phyloP scores from a whole-genome alignment of 495 filamentous ascomycete genomes.

The Filosporella fistucella region DNA sequence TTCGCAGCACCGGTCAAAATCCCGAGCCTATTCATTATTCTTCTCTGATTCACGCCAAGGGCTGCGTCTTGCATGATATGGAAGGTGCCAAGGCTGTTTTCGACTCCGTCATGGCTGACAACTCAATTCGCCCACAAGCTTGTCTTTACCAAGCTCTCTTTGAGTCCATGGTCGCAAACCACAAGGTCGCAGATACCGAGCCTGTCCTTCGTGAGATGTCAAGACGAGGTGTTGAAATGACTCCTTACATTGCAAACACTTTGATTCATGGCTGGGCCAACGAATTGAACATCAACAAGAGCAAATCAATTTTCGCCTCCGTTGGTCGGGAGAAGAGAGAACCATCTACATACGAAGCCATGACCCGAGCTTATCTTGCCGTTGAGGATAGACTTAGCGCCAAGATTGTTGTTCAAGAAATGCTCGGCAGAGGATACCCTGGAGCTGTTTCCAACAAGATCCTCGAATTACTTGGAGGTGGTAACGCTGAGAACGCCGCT shows the following conservation, averaged over 20 bases:
- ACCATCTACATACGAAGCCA: conserved; percentile 98
- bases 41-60: conserved; percentile 91
- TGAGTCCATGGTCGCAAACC: conserved; percentile 94
- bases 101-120: conserved; percentile 66
- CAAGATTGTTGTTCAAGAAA: conserved; percentile 77
- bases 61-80: conserved; percentile 91
- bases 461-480: conserved; percentile 77
- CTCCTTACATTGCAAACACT: conserved; percentile 96
- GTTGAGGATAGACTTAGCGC: conserved; percentile 74
- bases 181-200: conserved; percentile 73
- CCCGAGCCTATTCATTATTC: conserved; percentile 95
- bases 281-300: conserved; percentile 74
- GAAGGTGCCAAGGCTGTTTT: conserved; percentile 76
- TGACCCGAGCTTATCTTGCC: conserved; percentile 89
- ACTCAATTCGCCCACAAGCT: conserved; percentile 61
- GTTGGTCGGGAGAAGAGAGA: conserved; percentile 75
- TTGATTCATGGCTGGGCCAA: conserved; percentile 97
- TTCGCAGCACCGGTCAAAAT: conserved; percentile 64
- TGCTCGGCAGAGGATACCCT: conserved; percentile 86
- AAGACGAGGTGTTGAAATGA: conserved; percentile 69
- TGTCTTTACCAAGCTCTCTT: conserved; percentile 95
- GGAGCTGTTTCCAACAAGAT: conserved; percentile 89
- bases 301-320: conserved; percentile 70
- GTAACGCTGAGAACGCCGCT: conserved; percentile 22
- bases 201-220: conserved; percentile 71